Percentiles rank a stretch among this genome's conserved stretches.
Conservation (phyloP, 1,139 yeast species). For the Yamadazyma triangularis region DNA sequence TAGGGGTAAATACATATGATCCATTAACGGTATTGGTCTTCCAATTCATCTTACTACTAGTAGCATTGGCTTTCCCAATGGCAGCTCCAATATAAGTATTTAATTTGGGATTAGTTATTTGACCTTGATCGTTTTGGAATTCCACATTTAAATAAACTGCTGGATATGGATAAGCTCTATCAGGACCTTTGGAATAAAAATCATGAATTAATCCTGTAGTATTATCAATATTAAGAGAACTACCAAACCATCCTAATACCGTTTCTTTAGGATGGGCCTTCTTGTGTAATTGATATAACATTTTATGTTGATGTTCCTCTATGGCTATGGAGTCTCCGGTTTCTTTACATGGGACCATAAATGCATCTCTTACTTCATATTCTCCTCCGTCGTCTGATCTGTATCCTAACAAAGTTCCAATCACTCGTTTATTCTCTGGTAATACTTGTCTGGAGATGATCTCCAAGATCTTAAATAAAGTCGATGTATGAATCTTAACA, state of each 20-base stretch:
- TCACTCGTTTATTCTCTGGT: slow-evolving; percentile 52
- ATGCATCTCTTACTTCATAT: slow-evolving; percentile 71
- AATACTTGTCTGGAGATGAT: slow-evolving; percentile 43
- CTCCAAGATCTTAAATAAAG: slow-evolving; percentile 64
- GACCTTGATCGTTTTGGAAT: slow-evolving; percentile 34
- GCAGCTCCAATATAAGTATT: slow-evolving; percentile 75
- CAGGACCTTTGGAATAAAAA: slow-evolving; percentile 67
- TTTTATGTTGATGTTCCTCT: slow-evolving; percentile 70
- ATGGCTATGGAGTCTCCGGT: slow-evolving; percentile 71
- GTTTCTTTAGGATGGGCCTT: slow-evolving; percentile 76
- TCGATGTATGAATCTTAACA: slow-evolving; percentile 62
- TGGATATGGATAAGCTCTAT: slow-evolving; percentile 70
- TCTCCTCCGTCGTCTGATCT: slow-evolving; percentile 85
- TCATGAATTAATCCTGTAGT: slow-evolving; percentile 83
- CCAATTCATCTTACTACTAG: slow-evolving; percentile 19
- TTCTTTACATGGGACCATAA: slow-evolving; percentile 79
- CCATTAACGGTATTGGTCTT: slow-evolving; percentile 13
- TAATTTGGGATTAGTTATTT: slow-evolving; percentile 41
- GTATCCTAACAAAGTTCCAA: slow-evolving; percentile 79
- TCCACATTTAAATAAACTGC: slow-evolving; percentile 71
- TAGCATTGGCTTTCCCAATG: slow-evolving; percentile 45
- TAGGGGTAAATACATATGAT: slow-evolving; percentile 74
- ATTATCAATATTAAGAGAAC: slow-evolving; percentile 58
- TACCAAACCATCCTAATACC: slow-evolving; percentile 88
- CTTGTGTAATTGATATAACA: slow-evolving; percentile 69